Evolutionary conservation across 352 stramenopile genomes (phyloP), one percentile per base, ranked within the genome.

Genomic region (Elongisporangium senticosum): DNA sequence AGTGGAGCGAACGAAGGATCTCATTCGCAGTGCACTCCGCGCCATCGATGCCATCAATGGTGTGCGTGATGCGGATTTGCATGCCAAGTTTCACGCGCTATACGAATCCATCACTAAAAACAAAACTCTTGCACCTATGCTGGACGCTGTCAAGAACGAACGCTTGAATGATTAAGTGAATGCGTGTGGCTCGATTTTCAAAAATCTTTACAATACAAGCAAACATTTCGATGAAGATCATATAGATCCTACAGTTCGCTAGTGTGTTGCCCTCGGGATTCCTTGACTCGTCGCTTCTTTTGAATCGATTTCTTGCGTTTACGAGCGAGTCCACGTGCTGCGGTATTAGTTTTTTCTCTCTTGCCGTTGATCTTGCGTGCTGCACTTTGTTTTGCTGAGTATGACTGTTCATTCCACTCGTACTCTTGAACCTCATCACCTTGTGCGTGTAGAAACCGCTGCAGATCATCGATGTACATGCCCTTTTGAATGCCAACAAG

Each of bases 11-110:
- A 82, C 94, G 4, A 98, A 98, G 56, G 96, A 99, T 64, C 87
- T 98, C 61, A 98, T 99, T 54, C 97, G 97, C 61, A 98, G 91
- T 56, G 95, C 84, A 19, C 69, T 99, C 64, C 89, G 93, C 66
- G 88, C 86, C 0, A 72, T 97, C 13, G 80, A 96, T 55, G 83
- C 81, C 13, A 77, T 92, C 59, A 86, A 77, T 53, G 54, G 67
- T 59, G 81, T 94, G 49, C 77, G 78, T 54, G 86, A 94, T 61
- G 67, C 77, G 17, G 79, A 93, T 10, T 79, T 77, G 7, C 79
- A 96, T 64, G 75, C 83, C 14, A 92, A 87, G 56, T 79, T 94
- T 51, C 69, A 75, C 39, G 55, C 61, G 22, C 74, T 92, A 39
- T 63, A 87, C 49, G 77, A 89, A 22, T 83, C 66, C 51, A 68